Percentiles rank a stretch among this genome's conserved stretches.
These are phyloP conservation scores for Camellia japonica DNA, from an alignment of 148 eudicot genomes.

Conservation along the genomic window DNA sequence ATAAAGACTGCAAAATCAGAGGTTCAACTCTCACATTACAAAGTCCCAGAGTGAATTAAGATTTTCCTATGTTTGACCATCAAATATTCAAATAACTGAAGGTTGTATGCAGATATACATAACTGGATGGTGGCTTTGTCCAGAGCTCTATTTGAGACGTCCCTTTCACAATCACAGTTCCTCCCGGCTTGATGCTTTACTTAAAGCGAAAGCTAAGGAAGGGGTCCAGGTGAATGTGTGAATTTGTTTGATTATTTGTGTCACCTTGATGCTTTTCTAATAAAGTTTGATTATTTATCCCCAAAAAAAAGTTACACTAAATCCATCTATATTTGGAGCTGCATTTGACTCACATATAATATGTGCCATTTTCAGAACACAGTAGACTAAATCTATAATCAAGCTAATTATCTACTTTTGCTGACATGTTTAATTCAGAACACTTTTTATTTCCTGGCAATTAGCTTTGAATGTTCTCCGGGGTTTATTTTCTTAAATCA, in stretches of 20 bases:
- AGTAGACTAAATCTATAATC: too few relatives aligned
- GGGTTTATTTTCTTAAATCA: background rate
- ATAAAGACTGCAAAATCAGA: slow-evolving; percentile 94
- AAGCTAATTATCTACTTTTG: background rate
- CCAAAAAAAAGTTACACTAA: background rate
- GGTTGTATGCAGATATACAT: slow-evolving; percentile 69
- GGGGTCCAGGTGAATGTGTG: slow-evolving; percentile 81
- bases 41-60: slow-evolving; percentile 8
- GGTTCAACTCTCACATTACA: slow-evolving; percentile 37
- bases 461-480: background rate
- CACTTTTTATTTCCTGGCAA: background rate
- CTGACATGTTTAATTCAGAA: background rate
- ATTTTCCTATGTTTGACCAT: slow-evolving; percentile 16
- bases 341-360: background rate
- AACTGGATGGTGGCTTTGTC: slow-evolving; percentile 99
- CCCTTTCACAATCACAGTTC: slow-evolving; percentile 72
- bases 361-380: background rate
- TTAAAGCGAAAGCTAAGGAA: slow-evolving; percentile 91
- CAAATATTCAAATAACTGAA: slow-evolving; percentile 12
- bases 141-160: slow-evolving; percentile 83
- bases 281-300: too few relatives aligned
- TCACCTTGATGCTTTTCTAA: too few relatives aligned
- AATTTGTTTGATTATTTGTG: background rate
- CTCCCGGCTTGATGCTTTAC: slow-evolving; percentile 82
- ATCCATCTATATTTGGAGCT: background rate